These are phyloP conservation scores for Fusarium sp. DNA, from an alignment of 2,329 filamentous ascomycete genomes.

Conservation along the genomic window DNA sequence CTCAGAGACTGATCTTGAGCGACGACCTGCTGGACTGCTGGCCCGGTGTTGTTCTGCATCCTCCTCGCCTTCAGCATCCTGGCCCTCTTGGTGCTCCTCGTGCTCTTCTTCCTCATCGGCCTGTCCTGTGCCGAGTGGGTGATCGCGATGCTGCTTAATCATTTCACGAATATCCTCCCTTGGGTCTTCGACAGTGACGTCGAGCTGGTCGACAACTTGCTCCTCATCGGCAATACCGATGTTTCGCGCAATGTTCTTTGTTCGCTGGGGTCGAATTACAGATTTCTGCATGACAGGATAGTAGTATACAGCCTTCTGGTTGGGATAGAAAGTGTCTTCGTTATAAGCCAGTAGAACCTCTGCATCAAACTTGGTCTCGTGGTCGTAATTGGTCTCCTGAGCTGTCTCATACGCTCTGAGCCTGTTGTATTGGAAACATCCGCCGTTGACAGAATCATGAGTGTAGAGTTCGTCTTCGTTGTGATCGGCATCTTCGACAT, in stretches of 20 bases:
- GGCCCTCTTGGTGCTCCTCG: conserved; percentile 48
- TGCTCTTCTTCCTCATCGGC: conserved; percentile 53
- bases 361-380: conserved; percentile 71
- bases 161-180: conserved; percentile 64
- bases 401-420: conserved; percentile 74
- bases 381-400: conserved; percentile 67
- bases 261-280: conserved; percentile 71
- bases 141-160: conserved; percentile 64
- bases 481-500: conserved; percentile 66
- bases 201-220: conserved; percentile 67
- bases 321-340: conserved; percentile 63
- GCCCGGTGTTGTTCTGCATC: conserved; percentile 32
- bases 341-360: conserved; percentile 72
- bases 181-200: conserved; percentile 67
- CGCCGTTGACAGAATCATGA: conserved; percentile 58
- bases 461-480: conserved; percentile 69
- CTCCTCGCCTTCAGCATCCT: conserved; percentile 45
- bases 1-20: conserved; percentile 49
- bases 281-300: conserved; percentile 76
- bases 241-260: conserved; percentile 71
- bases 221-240: conserved; percentile 63
- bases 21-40: conserved; percentile 41
- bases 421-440: conserved; percentile 71
- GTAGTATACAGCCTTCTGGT: conserved; percentile 72
- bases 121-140: conserved; percentile 64